Evolutionary conservation across 768 basidiomycete species (phyloP).

Genomic region (Mycena crocata): DNA sequence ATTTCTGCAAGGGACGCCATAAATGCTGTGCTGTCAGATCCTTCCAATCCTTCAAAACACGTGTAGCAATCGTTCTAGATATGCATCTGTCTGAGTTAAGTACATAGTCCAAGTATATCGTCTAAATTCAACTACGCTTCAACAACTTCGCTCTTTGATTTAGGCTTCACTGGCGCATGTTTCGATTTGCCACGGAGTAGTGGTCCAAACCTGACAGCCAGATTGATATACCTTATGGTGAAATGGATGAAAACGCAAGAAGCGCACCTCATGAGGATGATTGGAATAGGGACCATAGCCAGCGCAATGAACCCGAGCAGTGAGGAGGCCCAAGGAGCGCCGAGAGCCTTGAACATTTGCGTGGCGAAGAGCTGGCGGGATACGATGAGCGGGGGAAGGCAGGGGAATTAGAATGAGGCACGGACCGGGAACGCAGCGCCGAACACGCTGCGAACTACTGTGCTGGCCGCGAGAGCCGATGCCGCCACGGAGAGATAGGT

Average conservation of each 20-base stretch:
- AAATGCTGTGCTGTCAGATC: too few species aligned
- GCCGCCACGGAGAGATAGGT: slow-evolving; percentile 66
- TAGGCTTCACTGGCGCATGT: slow-evolving; percentile 49
- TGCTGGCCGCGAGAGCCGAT: slow-evolving; percentile 66
- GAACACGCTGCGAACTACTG: slow-evolving; percentile 63
- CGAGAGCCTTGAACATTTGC: slow-evolving; percentile 64
- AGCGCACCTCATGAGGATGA: slow-evolving; percentile 53
- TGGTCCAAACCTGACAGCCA: slow-evolving; percentile 52
- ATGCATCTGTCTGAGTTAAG: too few species aligned
- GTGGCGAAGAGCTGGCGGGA: slow-evolving; percentile 59
- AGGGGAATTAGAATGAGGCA: slow-evolving; percentile 14
- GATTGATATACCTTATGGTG: not conserved
- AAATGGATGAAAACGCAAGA: slow-evolving; percentile 28
- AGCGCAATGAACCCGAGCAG: slow-evolving; percentile 65
- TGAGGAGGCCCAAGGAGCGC: slow-evolving; percentile 69
- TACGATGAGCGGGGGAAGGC: slow-evolving; percentile 2
- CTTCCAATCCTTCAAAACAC: too few species aligned
- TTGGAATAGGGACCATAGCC: slow-evolving; percentile 63
- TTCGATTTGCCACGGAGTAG: slow-evolving; percentile 55
- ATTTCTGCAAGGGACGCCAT: too few species aligned
- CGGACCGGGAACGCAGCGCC: slow-evolving; percentile 65
- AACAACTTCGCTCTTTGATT: too few species aligned
- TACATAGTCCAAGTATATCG: too few species aligned
- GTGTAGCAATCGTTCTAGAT: too few species aligned
- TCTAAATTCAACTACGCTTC: too few species aligned